Evolutionary conservation across 805 yeast genomes (phyloP).

Genomic region (Wickerhamiella australiensis): DNA sequence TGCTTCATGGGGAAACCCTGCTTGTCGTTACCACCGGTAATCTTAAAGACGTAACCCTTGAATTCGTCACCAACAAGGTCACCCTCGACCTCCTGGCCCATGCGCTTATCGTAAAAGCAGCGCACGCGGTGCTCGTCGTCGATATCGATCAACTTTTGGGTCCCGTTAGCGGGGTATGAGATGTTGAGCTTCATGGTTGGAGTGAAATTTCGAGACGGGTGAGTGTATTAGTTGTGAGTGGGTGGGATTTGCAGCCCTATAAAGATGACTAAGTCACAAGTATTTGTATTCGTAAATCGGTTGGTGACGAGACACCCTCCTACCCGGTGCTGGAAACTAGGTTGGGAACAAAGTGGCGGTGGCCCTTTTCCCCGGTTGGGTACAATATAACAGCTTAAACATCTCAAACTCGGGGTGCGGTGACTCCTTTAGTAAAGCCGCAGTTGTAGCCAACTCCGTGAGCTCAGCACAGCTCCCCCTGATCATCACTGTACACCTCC

Average conservation of each 20-base stretch:
- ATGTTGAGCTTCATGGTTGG: slow-evolving; percentile 67
- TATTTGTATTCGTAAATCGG: too few relatives aligned
- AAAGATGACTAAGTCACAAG: neutral
- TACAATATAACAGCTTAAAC: too few relatives aligned
- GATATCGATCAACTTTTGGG: slow-evolving; percentile 94
- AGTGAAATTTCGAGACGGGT: slow-evolving; percentile 7
- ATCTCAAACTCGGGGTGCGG: too few relatives aligned
- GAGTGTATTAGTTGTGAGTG: slow-evolving; percentile 8
- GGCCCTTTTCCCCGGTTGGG: too few relatives aligned
- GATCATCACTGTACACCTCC: too few relatives aligned
- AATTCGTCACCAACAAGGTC: slow-evolving; percentile 96
- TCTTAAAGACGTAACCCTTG: slow-evolving; percentile 98
- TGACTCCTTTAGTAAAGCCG: too few relatives aligned
- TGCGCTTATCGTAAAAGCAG: slow-evolving; percentile 97
- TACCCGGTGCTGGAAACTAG: too few relatives aligned
- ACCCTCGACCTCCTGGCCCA: slow-evolving; percentile 99
- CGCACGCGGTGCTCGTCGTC: slow-evolving; percentile 99
- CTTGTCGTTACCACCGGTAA: slow-evolving; percentile 99
- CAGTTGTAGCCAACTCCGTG: too few relatives aligned
- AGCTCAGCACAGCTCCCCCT: too few relatives aligned
- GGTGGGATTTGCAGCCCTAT: slow-evolving; percentile 8
- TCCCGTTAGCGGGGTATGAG: slow-evolving; percentile 99
- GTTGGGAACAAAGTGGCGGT: too few relatives aligned
- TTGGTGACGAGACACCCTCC: too few relatives aligned
- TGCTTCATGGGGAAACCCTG: slow-evolving; percentile 99